These are phyloP conservation scores for Cladorrhinum sp. DNA, from an alignment of 2,329 filamentous ascomycete species.

Conservation along the genomic window DNA sequence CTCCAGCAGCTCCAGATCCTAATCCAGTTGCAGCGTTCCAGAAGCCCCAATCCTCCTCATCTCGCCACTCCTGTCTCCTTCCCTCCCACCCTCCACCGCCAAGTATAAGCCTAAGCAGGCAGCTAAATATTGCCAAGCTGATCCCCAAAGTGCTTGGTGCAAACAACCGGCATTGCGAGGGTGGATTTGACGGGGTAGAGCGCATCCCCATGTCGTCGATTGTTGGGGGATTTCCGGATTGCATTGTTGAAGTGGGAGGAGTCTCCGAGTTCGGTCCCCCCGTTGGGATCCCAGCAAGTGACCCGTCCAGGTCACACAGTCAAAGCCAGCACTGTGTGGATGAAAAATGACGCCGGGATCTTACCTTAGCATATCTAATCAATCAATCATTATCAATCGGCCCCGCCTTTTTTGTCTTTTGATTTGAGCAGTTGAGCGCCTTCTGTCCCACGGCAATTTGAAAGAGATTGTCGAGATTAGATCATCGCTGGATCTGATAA, in stretches of 20 bases:
- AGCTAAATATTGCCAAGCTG: not conserved
- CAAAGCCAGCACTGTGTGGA: constrained; percentile 9
- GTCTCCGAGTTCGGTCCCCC: constrained; percentile 23
- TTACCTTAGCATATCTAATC: constrained; percentile 26
- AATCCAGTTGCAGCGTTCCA: not conserved
- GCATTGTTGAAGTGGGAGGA: not conserved
- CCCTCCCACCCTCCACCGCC: too few relatives aligned
- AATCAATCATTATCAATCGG: constrained; percentile 30
- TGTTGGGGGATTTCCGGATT: not conserved
- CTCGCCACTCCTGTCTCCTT: not conserved
- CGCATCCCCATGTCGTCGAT: not conserved
- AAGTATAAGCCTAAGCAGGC: not conserved
- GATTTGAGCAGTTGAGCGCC: not conserved
- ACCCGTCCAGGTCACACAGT: not conserved
- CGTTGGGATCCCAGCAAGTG: not conserved
- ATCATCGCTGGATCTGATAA: constrained; percentile 11
- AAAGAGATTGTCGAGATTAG: constrained; percentile 18
- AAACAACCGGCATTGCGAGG: not conserved
- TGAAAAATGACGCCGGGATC: constrained; percentile 15
- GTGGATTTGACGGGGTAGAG: not conserved
- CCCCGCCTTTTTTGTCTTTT: constrained; percentile 18
- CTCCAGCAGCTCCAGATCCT: not conserved
- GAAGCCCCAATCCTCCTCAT: not conserved
- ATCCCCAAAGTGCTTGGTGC: not conserved
- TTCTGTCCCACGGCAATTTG: not conserved